phyloP scores from a whole-genome alignment of 2,329 filamentous ascomycete species.

The Metarhizium album region DNA sequence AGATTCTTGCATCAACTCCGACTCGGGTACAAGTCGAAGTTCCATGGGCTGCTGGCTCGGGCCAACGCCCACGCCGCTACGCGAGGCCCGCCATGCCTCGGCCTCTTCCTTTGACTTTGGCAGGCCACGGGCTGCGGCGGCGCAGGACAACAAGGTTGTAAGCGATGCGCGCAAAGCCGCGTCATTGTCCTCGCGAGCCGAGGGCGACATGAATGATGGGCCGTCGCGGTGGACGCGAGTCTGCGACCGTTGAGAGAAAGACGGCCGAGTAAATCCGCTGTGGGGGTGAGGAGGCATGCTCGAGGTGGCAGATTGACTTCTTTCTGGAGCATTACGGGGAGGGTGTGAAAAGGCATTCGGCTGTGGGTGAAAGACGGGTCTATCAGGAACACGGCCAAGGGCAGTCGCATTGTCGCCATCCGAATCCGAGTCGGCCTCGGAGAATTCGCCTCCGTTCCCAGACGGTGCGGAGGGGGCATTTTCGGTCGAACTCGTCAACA shows the following conservation, averaged over 20 bases:
- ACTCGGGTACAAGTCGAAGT: slow-evolving; percentile 49
- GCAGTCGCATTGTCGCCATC: slow-evolving; percentile 74
- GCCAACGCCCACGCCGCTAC: slow-evolving; percentile 31
- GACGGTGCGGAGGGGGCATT: slow-evolving; percentile 29
- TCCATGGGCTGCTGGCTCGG: slow-evolving; percentile 45
- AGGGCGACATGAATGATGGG: slow-evolving; percentile 59
- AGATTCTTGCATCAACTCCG: slow-evolving; percentile 39
- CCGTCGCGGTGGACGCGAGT: slow-evolving; percentile 33
- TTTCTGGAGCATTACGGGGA: slow-evolving; percentile 39
- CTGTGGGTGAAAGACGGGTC: slow-evolving; percentile 63
- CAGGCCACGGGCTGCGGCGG: slow-evolving; percentile 74
- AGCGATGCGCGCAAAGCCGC: slow-evolving; percentile 84
- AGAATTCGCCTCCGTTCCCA: slow-evolving; percentile 30
- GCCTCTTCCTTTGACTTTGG: slow-evolving; percentile 50
- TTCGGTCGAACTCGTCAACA: slow-evolving; percentile 49
- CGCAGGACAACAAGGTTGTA: slow-evolving; percentile 92
- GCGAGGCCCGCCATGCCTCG: slow-evolving; percentile 22
- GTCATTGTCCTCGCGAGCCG: slow-evolving; percentile 79
- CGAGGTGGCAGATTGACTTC: slow-evolving; percentile 39
- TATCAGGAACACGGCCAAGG: slow-evolving; percentile 50
- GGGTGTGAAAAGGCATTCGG: slow-evolving; percentile 90
- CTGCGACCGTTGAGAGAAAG: slow-evolving; percentile 37
- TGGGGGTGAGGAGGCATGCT: slow-evolving; percentile 37
- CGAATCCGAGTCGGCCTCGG: slow-evolving; percentile 37
- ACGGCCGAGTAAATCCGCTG: slow-evolving; percentile 39